Conservation (phyloP, 2,329 filamentous ascomycete genomes). For the Monilinia vaccinii-corymbosi region DNA sequence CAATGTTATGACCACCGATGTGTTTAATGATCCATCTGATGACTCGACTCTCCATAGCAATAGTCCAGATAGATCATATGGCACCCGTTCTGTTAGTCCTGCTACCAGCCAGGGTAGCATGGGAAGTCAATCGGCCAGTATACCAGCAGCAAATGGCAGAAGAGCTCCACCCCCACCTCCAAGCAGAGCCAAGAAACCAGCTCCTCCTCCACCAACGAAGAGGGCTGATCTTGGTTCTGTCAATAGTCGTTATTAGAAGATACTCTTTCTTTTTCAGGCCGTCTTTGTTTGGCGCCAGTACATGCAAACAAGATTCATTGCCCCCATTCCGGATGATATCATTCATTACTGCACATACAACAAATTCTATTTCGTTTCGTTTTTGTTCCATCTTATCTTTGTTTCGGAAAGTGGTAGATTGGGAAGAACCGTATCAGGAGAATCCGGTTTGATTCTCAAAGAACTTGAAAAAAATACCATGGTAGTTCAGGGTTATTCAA, state of each 20-base stretch:
- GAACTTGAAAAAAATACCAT: not conserved
- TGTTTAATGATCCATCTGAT: slow-evolving; percentile 43
- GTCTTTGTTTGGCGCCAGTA: not conserved
- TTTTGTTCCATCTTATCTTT: not conserved
- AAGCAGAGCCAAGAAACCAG: slow-evolving; percentile 55
- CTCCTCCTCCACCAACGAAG: slow-evolving; percentile 57
- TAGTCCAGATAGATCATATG: slow-evolving; percentile 40
- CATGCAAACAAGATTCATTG: not conserved
- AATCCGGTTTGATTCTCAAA: not conserved
- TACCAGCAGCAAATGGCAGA: slow-evolving; percentile 32
- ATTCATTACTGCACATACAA: not conserved
- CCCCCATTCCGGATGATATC: not conserved
- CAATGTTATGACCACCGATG: slow-evolving; percentile 26
- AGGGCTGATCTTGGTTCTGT: slow-evolving; percentile 31
- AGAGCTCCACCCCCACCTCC: slow-evolving; percentile 55
- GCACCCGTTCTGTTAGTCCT: slow-evolving; percentile 44
- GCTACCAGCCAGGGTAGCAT: slow-evolving; percentile 42
- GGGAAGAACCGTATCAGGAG: not conserved
- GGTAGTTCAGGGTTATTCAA: not conserved
- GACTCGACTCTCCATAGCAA: slow-evolving; percentile 39
- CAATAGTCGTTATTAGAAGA: not conserved
- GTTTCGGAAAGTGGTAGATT: not conserved
- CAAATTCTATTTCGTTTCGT: not conserved
- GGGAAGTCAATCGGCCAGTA: slow-evolving; percentile 42
- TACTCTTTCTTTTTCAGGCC: not conserved